Evolutionary conservation across 148 eudicot species (phyloP).

Genomic region (Silene latifolia): DNA sequence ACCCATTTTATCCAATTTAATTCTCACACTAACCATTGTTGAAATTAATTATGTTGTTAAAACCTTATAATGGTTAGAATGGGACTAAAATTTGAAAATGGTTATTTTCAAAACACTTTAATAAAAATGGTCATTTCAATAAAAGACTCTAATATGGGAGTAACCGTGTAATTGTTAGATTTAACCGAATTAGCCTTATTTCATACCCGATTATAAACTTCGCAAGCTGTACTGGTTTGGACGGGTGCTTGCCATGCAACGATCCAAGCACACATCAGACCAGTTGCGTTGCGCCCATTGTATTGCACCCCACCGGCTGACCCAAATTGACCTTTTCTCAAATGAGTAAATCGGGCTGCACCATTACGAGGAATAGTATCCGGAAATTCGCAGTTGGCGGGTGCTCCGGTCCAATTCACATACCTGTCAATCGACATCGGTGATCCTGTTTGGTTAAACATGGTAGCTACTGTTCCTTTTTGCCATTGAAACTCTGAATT

Average conservation of each 20-base stretch:
- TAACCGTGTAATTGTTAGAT: no score
- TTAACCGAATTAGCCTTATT: no score
- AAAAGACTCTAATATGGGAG: no score
- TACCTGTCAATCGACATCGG: not conserved
- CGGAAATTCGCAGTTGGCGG: not conserved
- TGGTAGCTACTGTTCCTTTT: not conserved
- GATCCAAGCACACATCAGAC: not conserved
- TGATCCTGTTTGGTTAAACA: not conserved
- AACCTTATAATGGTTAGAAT: no score
- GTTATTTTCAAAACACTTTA: no score
- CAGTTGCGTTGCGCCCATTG: not conserved
- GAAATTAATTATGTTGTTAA: no score
- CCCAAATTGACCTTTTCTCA: conserved; percentile 4
- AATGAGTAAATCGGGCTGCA: not conserved
- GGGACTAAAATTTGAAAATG: no score
- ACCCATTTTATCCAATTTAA: no score
- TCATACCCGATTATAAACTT: conserved; percentile 1
- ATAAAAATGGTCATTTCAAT: no score
- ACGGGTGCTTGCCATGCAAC: conserved; percentile 8
- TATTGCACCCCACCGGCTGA: conserved; percentile 3
- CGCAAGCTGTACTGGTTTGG: not conserved
- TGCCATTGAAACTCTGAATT: not conserved
- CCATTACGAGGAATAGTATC: not conserved
- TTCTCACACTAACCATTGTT: no score
- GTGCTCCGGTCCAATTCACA: conserved; percentile 1